Conservation (phyloP, 129 eudicot species). For the Centella asiatica region DNA sequence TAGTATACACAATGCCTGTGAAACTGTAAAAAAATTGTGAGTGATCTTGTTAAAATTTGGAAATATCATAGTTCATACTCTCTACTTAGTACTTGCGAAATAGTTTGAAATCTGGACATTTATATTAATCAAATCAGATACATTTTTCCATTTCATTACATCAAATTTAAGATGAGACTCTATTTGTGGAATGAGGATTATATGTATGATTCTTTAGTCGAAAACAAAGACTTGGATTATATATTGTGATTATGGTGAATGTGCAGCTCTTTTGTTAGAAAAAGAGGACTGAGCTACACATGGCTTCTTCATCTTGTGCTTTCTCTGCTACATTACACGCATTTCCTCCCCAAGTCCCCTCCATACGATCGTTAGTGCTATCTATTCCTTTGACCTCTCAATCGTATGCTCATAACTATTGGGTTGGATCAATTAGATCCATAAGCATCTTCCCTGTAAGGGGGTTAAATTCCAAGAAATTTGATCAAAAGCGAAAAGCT, state of each 20-base stretch:
- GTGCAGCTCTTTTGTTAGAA: not conserved
- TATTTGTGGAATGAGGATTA: no score
- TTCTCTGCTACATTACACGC: constrained; percentile 4
- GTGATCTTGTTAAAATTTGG: no score
- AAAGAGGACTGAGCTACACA: not conserved
- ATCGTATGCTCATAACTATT: not conserved
- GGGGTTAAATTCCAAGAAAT: not conserved
- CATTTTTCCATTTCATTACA: no score
- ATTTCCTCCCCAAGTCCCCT: constrained; percentile 14
- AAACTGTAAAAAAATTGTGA: no score
- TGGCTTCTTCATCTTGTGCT: not conserved
- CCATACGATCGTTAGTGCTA: not conserved
- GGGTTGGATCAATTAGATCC: not conserved
- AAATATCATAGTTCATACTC: no score
- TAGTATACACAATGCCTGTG: no score
- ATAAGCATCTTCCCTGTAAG: not conserved
- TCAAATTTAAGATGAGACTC: no score
- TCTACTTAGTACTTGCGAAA: no score
- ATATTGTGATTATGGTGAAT: not conserved
- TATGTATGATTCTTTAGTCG: not conserved
- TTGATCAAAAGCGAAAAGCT: constrained; percentile 5
- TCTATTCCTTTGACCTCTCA: constrained; percentile 16
- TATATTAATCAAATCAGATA: no score
- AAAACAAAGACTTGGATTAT: not conserved
- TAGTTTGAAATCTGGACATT: no score